These are phyloP conservation scores for Scedosporium dehoogii DNA, from an alignment of 2,329 filamentous ascomycete genomes.

Conservation along the genomic window DNA sequence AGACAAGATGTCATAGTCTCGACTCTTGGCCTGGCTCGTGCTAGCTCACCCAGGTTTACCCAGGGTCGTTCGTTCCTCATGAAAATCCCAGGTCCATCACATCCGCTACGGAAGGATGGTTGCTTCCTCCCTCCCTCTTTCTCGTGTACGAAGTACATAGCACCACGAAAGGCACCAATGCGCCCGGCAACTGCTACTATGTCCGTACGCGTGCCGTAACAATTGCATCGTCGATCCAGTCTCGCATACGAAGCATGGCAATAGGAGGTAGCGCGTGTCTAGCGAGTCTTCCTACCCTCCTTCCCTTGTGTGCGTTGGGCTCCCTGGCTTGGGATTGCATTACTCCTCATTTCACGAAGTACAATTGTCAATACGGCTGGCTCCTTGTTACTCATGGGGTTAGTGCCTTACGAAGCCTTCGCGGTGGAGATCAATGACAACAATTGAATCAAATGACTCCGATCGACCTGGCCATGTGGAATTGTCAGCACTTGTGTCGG, in stretches of 20 bases:
- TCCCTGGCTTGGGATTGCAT: background rate
- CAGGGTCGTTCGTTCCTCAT: background rate
- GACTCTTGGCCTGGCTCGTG: background rate
- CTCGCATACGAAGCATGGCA: too few species aligned
- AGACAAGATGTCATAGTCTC: background rate
- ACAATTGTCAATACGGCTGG: too few species aligned
- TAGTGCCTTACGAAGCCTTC: background rate
- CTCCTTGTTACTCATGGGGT: background rate
- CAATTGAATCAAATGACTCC: too few species aligned
- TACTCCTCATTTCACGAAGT: background rate
- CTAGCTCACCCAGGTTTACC: too few species aligned
- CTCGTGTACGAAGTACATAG: background rate
- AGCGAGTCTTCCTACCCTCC: too few species aligned
- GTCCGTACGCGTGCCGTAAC: background rate
- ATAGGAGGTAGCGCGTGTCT: too few species aligned
- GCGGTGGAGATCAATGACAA: too few species aligned
- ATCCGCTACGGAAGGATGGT: background rate
- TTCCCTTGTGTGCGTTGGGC: too few species aligned
- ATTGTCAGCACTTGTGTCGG: background rate
- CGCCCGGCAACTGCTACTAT: background rate
- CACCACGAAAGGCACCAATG: background rate
- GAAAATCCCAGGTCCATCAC: background rate
- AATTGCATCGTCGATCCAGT: background rate
- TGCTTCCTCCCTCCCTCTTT: background rate
- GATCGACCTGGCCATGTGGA: background rate